Evolutionary conservation across 257 asterid genomes (phyloP), one percentile per base, ranked within the genome.

Genomic region (Dorcoceras hygrometricum): DNA sequence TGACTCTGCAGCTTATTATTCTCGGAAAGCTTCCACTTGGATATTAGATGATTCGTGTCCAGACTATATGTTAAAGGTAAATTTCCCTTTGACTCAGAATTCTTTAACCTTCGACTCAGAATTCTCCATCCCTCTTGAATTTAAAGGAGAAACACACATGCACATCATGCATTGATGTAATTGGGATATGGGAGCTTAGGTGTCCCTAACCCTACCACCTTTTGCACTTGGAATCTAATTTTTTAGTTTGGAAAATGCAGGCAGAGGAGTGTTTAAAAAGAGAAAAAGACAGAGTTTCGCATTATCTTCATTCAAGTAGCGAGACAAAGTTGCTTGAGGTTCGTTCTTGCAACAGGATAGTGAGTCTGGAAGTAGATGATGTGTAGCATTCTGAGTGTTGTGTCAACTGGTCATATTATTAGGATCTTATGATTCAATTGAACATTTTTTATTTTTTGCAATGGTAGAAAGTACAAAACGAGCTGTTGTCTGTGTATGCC

Each of bases 21-120:
- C 99, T 69, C 82, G 96, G 72, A 94, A 94, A 78, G 99, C 99
- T 70, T 94, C 99, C 54, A 94, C 75, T 75, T 94, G 99, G 99
- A 94, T 94, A 67, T 69, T 91, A 59, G 99, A 94, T 55, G 98
- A 94, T 86, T 90, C 99, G 6, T 94, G 99, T 77, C 99, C 99
- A 23, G 99, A 90, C 76, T 94, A 94, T 84, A 84, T 90, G 98
- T 62, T 86, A 79, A 89, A 94, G 78, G 99, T 87, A 73, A 63
- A n/a, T 27, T 39, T 55, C 29, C 14, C 39, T 32, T 26, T 66
- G 19, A 51, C 23, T 62, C 20, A 23, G 57, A 26, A 20, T 29
- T 18, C 39, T 32, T n/a, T n/a, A n/a, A n/a, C n/a, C 27, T 32
- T 26, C 63, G 19, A 51, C 23, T 62, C 20, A 23, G 57, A 26